phyloP scores from a whole-genome alignment of 1,284 basidiomycete species.

The Cutaneotrichosporon sp. region DNA sequence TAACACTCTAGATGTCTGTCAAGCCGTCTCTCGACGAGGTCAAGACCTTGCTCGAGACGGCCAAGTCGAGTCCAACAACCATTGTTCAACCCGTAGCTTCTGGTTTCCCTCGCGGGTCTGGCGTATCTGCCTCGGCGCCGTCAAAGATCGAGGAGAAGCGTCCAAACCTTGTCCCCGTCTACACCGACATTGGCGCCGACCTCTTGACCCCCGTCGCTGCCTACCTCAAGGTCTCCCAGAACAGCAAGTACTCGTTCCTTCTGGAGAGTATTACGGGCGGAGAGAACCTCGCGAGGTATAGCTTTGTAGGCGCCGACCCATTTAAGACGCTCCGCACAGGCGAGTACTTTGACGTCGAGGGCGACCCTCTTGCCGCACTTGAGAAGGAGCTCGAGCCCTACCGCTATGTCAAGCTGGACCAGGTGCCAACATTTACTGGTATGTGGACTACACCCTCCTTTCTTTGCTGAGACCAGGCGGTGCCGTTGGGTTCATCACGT shows the following conservation, averaged over 20 bases:
- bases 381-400: constrained; percentile 83
- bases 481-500: constrained; percentile 94
- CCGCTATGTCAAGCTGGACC: constrained; percentile 83
- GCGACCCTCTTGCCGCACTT: constrained; percentile 80
- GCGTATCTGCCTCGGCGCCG: constrained; percentile 10
- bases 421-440: constrained; percentile 83
- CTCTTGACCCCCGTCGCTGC: constrained; percentile 95
- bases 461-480: constrained; percentile 53
- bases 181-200: constrained; percentile 87
- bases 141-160: constrained; percentile 11
- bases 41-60: constrained; percentile 26
- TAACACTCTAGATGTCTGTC: constrained; percentile 8
- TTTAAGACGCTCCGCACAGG: constrained; percentile 88
- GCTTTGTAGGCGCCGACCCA: constrained; percentile 96
- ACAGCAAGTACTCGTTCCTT: constrained; percentile 86
- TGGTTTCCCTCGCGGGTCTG: constrained; percentile 29
- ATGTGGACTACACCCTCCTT: too few relatives aligned
- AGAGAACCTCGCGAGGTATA: constrained; percentile 87
- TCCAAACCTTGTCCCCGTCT: constrained; percentile 65
- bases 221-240: constrained; percentile 86
- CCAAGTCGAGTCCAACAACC: constrained; percentile 34
- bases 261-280: constrained; percentile 88
- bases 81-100: constrained; percentile 24
- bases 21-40: constrained; percentile 36
- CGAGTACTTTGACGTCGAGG: constrained; percentile 69